Base-by-base conservation (phyloP, 768 basidiomycete species). In the Pisolithus microcarpus region DNA sequence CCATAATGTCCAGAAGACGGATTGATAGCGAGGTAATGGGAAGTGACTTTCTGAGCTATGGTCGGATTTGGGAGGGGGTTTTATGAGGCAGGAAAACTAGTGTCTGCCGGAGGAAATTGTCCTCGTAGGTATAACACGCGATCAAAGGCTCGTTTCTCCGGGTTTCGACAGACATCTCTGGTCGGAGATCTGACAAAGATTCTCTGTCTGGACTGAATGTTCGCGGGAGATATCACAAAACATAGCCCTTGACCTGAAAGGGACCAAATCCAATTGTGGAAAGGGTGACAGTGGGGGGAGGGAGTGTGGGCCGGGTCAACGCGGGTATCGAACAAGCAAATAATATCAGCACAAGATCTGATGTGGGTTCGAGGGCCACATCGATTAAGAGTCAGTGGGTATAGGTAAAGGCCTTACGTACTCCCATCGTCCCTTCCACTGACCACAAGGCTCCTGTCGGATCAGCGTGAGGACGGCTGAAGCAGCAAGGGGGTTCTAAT, bases 41-140 rank as follows among this genome's bases (percentile, higher is more conserved):
- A 58, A 51, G 58, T 56, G 58, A 60, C 23, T 46, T 62, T 58
- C 56, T 51, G 49, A 47, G 52, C 56, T 65, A 55, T 48, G 56
- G 54, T 58, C 56, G 50, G 49, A 58, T 52, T 55, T 54, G 50
- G 54, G 51, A 49, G 52, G 60, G 61, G 53, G 58, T 65, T 65
- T 66, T 68, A 66, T 26, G 26, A 64, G 54, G 64, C 58, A 52
- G 34, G 48, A 62, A 52, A 46, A 58, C 46, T 52, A 54, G 61
- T 63, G 39, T 15, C 5, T 59, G 49, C 58, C 63, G 64, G 66
- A 66, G 55, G 64, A 65, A 62, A 66, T 69, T 69, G 60, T 67
- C 61, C 60, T 67, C 64, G 64, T 67, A 69, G 67, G 69, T 69
- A 67, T 64, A 69, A 31, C 44, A 69, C 66, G 66, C 58, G 66